Conservation (phyloP, 176 grass and related monocot genomes). For the Poa pratensis region DNA sequence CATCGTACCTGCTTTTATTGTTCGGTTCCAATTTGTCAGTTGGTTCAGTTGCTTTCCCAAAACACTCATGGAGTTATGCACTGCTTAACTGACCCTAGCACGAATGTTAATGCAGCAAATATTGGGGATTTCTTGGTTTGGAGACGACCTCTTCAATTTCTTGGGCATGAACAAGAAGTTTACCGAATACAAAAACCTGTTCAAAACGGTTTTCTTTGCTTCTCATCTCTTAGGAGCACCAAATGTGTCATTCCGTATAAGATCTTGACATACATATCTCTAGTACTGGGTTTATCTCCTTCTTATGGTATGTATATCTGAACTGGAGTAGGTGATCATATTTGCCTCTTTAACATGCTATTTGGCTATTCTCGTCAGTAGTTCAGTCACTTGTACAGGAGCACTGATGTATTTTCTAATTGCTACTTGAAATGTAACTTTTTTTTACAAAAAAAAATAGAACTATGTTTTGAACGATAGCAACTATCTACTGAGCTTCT, state of each 20-base stretch:
- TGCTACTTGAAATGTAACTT: too few species aligned
- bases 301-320: too few species aligned
- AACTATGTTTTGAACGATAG: too few species aligned
- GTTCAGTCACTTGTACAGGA: too few species aligned
- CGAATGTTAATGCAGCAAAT: constrained; percentile 8
- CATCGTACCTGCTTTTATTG: not conserved
- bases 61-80: not conserved
- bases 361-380: too few species aligned
- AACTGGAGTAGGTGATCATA: too few species aligned
- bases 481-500: too few species aligned
- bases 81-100: not conserved
- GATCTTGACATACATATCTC: not conserved
- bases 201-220: not conserved
- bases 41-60: not conserved
- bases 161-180: not conserved
- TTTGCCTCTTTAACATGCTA: too few species aligned
- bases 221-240: not conserved
- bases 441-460: too few species aligned
- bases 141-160: not conserved
- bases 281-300: too few species aligned
- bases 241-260: not conserved
- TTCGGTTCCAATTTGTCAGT: not conserved
- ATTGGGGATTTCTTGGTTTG: constrained; percentile 6
- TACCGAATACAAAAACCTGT: not conserved
- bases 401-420: too few species aligned